phyloP scores from a whole-genome alignment of 148 eudicot species.

The Rheum nobile region DNA sequence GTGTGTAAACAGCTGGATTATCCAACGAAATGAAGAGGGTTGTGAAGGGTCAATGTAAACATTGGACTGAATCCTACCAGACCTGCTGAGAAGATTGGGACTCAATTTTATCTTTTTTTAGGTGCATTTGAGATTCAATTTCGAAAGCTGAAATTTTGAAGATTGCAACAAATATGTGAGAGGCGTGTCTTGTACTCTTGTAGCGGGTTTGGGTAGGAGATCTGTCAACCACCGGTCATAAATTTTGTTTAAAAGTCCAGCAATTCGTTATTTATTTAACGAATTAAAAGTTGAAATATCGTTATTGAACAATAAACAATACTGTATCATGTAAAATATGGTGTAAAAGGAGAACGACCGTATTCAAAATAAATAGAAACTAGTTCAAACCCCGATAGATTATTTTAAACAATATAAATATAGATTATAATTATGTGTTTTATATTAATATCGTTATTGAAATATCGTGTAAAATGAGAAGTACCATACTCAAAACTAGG shows the following conservation, averaged over 20 bases:
- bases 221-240: not conserved
- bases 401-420: too few species aligned
- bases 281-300: too few species aligned
- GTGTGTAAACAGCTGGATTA: not conserved
- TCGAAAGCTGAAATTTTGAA: not conserved
- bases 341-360: too few species aligned
- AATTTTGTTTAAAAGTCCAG: not conserved
- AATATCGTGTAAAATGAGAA: too few species aligned
- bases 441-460: too few species aligned
- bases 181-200: not conserved
- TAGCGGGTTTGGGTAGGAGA: not conserved
- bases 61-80: not conserved
- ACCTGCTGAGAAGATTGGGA: not conserved
- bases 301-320: too few species aligned
- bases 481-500: too few species aligned
- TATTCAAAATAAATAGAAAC: too few species aligned
- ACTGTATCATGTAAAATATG: too few species aligned
- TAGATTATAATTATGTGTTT: too few species aligned
- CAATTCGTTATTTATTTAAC: too few species aligned
- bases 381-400: too few species aligned
- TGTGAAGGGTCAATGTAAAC: not conserved
- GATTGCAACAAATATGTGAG: not conserved
- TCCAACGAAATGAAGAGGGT: not conserved
- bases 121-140: not conserved
- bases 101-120: not conserved